phyloP scores from a whole-genome alignment of 208 protist genomes.

The Leishmania amazonensis region DNA sequence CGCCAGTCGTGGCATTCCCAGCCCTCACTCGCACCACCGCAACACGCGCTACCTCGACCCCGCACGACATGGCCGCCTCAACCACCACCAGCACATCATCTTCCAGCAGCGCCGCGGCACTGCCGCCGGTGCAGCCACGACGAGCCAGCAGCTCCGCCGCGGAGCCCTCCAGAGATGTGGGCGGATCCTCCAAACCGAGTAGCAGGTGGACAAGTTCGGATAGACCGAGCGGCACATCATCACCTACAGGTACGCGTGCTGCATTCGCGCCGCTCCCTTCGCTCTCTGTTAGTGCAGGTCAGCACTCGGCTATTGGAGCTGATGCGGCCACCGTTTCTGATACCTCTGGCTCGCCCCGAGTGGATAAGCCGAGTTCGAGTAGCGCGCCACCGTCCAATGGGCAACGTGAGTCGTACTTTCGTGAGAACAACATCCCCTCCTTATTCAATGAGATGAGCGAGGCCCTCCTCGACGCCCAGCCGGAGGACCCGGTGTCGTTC shows the following conservation, averaged over 20 bases:
- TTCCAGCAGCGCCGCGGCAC: background rate
- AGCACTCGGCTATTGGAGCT: background rate
- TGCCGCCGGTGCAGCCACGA: background rate
- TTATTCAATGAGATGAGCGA: constrained; percentile 67
- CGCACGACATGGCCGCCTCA: background rate
- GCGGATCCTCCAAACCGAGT: background rate
- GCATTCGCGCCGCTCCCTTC: background rate
- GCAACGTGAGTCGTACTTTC: constrained; percentile 29
- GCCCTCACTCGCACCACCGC: constrained; percentile 10
- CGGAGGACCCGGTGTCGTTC: constrained; percentile 57
- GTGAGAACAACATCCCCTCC: constrained; percentile 29
- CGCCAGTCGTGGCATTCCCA: constrained; percentile 6
- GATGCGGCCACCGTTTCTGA: background rate
- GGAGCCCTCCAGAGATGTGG: background rate
- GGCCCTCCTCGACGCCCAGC: constrained; percentile 48
- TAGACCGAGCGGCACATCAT: background rate
- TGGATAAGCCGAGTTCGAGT: background rate
- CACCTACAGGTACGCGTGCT: background rate
- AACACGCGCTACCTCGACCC: background rate
- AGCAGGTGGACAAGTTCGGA: background rate
- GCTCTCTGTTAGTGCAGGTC: background rate
- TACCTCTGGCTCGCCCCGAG: background rate
- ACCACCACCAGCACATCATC: background rate
- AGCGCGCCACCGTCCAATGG: background rate
- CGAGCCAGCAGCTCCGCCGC: background rate